Evolutionary conservation across 192 early-diverging fungal genomes (phyloP), one percentile per base, ranked within the genome.

Genomic region (Coemansia sp.): DNA sequence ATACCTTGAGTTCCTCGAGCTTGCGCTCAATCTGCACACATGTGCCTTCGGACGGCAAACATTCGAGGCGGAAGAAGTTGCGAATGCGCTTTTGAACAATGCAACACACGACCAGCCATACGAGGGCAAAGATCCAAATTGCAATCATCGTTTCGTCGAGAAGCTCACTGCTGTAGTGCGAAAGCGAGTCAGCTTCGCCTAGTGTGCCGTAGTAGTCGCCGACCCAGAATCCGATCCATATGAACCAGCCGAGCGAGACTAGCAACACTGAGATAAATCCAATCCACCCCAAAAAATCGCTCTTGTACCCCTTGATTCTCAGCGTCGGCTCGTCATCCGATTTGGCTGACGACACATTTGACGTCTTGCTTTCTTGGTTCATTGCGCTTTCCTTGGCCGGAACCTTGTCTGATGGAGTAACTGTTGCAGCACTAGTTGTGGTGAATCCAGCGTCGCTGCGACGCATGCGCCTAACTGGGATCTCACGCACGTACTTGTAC

Each of bases 141-240:
- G 88, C 73, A 60, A 88, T 86, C 70, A 91, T 88, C 38, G 87
- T 85, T 16, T 82, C 71, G 17, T 85, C 86, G 6, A 86, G 85
- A 25, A 85, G 74, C 60, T 85, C 79, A 8, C 85, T 84, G 69
- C 84, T 82, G 68, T 87, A 75, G 37, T 84, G 82, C 49, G 68
- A 74, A 21, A 86, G 80, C 61, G 87, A 74, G 27, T 81, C 80
- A 53, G 86, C 86, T 3, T 88, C 74, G 50, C 75, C 73, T 26
- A 84, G 65, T 17, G 72, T 78, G 65, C 86, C 87, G 80, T 92
- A 93, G 81, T 92, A 89, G 77, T 93, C 92, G 14, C 82, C 65
- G n/a, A 91, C 85, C 19, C 92, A 67, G 43, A 87, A 69, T n/a
- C 74, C 82, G 35, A 93, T 68, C 52, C 90, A 80, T 9, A 86